These are phyloP conservation scores for Penicillium riverlandense DNA, from an alignment of 495 filamentous ascomycete genomes.

Conservation along the genomic window DNA sequence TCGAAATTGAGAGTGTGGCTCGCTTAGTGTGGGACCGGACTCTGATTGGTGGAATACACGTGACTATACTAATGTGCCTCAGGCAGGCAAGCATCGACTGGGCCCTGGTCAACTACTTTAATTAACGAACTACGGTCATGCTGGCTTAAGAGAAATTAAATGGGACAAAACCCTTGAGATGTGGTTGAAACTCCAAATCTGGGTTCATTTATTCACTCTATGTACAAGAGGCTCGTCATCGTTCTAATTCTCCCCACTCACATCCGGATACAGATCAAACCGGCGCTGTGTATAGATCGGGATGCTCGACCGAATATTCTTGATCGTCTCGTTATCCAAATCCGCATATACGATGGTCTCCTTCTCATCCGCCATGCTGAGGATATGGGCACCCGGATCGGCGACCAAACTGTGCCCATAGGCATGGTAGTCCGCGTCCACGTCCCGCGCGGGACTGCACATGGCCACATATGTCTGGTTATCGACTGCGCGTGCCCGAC, in stretches of 20 bases:
- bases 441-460: constrained; percentile 84
- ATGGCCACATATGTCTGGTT: constrained; percentile 93
- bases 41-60: constrained; percentile 17
- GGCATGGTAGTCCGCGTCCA: constrained; percentile 72
- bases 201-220: too few relatives aligned
- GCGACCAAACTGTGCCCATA: constrained; percentile 86
- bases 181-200: too few relatives aligned
- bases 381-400: constrained; percentile 79
- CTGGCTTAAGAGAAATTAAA: too few relatives aligned
- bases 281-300: constrained; percentile 78
- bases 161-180: too few relatives aligned
- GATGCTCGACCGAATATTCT: constrained; percentile 73
- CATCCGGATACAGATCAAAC: constrained; percentile 95
- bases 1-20: constrained; percentile 37
- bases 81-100: too few relatives aligned
- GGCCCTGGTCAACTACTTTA: too few relatives aligned
- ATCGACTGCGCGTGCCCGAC: constrained; percentile 78
- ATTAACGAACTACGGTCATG: too few relatives aligned
- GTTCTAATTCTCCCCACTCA: constrained; percentile 39
- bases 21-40: constrained; percentile 25
- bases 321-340: constrained; percentile 62
- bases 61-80: background rate
- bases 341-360: constrained; percentile 75
- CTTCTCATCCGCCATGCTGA: constrained; percentile 64
- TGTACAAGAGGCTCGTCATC: too few relatives aligned